These are phyloP conservation scores for Hypoxylon sp. DNA, from an alignment of 2,329 filamentous ascomycete species.

Conservation along the genomic window DNA sequence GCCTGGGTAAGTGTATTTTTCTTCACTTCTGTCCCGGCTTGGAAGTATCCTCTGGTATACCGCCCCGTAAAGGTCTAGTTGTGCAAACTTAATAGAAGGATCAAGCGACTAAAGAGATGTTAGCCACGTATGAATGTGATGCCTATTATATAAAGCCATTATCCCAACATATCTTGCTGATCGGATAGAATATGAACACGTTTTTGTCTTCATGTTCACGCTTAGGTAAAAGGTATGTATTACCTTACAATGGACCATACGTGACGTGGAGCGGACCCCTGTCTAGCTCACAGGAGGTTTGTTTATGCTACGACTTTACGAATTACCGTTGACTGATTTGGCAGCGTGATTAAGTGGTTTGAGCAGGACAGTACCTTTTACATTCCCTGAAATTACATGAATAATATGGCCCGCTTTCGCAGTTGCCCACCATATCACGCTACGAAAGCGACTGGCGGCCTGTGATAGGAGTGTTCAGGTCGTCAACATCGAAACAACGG, in stretches of 20 bases:
- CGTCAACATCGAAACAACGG: too few species aligned
- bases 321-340: neutral
- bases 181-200: too few species aligned
- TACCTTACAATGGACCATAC: neutral
- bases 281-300: neutral
- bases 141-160: too few species aligned
- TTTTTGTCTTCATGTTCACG: too few species aligned
- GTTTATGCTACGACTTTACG: neutral
- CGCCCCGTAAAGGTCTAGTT: neutral
- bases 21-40: constrained; percentile 8
- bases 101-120: neutral
- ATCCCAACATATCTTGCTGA: too few species aligned
- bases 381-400: neutral
- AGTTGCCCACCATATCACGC: neutral
- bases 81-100: neutral
- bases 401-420: neutral
- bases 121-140: neutral
- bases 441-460: neutral
- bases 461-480: neutral
- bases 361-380: neutral
- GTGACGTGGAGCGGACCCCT: neutral
- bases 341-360: neutral
- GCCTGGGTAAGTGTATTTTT: constrained; percentile 13
- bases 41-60: constrained; percentile 17
- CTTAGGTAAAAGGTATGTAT: neutral